These are phyloP conservation scores for Penicillium pulvis DNA, from an alignment of 495 filamentous ascomycete genomes.

Conservation along the genomic window DNA sequence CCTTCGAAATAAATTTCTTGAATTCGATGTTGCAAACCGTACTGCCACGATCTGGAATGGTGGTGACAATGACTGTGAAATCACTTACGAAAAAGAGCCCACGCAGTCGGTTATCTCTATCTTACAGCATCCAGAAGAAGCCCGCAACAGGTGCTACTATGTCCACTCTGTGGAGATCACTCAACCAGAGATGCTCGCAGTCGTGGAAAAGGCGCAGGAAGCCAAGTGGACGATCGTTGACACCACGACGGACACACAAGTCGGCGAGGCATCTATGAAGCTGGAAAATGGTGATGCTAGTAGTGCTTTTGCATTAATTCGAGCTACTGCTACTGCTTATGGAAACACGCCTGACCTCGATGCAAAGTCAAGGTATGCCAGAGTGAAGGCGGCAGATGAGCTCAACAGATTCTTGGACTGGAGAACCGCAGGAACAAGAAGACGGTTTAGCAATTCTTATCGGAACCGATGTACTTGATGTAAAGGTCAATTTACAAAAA, in stretches of 20 bases:
- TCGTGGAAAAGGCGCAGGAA: slow-evolving; percentile 45
- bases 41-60: slow-evolving; percentile 50
- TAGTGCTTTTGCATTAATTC: slow-evolving; percentile 31
- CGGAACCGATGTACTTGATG: neutral
- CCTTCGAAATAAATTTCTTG: slow-evolving; percentile 45
- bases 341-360: slow-evolving; percentile 27
- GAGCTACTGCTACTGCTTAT: slow-evolving; percentile 31
- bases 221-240: slow-evolving; percentile 42
- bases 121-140: slow-evolving; percentile 40
- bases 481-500: neutral
- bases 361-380: slow-evolving; percentile 38
- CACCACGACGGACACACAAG: slow-evolving; percentile 31
- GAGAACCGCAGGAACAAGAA: slow-evolving; percentile 20
- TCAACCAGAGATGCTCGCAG: slow-evolving; percentile 48
- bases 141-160: slow-evolving; percentile 51
- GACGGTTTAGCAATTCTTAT: slow-evolving; percentile 20
- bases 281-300: slow-evolving; percentile 39
- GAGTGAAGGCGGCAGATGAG: slow-evolving; percentile 33
- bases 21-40: slow-evolving; percentile 41
- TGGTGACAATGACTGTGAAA: slow-evolving; percentile 38
- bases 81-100: slow-evolving; percentile 44
- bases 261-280: slow-evolving; percentile 30
- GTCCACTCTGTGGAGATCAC: slow-evolving; percentile 45
- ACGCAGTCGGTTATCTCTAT: slow-evolving; percentile 41
- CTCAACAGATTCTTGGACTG: slow-evolving; percentile 31